These are phyloP conservation scores for Cystobasidiaceae sp. DNA, from an alignment of 1,284 basidiomycete genomes.

Conservation along the genomic window DNA sequence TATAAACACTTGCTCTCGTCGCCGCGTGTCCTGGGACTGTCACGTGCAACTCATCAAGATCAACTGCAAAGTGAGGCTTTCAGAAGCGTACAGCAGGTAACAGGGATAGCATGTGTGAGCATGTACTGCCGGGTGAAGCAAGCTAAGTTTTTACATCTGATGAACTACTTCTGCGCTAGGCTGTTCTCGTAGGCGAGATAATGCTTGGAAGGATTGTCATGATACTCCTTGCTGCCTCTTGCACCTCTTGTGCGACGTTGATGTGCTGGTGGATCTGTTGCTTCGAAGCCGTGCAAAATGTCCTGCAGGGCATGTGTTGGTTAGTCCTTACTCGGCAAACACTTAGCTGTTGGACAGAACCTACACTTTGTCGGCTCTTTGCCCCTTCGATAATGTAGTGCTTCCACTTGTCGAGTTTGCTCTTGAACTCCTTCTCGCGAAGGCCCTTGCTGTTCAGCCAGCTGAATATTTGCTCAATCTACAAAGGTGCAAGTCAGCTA, in stretches of 20 bases:
- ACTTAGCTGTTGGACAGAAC: background rate
- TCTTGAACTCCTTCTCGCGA: conserved; percentile 77
- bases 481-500: conserved; percentile 25
- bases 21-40: too few relatives aligned
- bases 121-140: too few relatives aligned
- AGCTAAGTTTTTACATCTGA: too few relatives aligned
- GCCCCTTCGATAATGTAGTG: conserved; percentile 69
- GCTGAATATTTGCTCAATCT: conserved; percentile 73
- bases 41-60: too few relatives aligned
- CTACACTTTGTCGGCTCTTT: conserved; percentile 30
- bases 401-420: conserved; percentile 75
- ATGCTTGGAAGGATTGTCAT: conserved; percentile 13
- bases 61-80: too few relatives aligned
- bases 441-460: conserved; percentile 91
- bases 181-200: conserved; percentile 30
- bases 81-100: too few relatives aligned
- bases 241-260: conserved; percentile 5
- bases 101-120: too few relatives aligned
- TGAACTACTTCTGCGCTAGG: conserved; percentile 28
- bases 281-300: conserved; percentile 10
- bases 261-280: conserved; percentile 1
- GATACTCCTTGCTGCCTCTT: background rate
- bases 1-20: too few relatives aligned
- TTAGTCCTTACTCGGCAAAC: background rate
- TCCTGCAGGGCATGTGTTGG: background rate